phyloP scores from a whole-genome alignment of 441 rosid species.

The Manihot esculenta region DNA sequence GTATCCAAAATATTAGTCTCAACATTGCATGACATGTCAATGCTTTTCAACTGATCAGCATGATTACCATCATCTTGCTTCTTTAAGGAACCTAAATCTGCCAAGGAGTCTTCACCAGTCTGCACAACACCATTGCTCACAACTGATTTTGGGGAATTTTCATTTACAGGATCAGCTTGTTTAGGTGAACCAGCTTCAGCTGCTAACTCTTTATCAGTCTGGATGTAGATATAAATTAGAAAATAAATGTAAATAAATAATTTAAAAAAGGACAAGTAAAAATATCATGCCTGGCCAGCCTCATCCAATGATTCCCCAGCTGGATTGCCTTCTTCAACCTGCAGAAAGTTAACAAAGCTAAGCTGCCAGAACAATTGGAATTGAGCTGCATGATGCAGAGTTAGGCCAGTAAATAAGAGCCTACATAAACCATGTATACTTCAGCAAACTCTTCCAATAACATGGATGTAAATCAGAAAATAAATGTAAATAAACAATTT shows the following conservation, averaged over 20 bases:
- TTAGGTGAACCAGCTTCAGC: slow-evolving; percentile 42
- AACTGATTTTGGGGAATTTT: slow-evolving; percentile 55
- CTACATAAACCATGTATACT: not conserved
- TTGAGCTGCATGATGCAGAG: not conserved
- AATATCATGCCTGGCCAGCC: slow-evolving; percentile 39
- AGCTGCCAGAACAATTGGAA: slow-evolving; percentile 21
- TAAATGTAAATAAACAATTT: slow-evolving; percentile 11
- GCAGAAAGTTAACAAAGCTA: slow-evolving; percentile 19
- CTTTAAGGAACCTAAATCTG: slow-evolving; percentile 46
- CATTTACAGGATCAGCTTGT: slow-evolving; percentile 47
- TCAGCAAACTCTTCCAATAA: too few relatives aligned
- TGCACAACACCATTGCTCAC: slow-evolving; percentile 63
- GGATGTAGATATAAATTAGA: slow-evolving; percentile 15
- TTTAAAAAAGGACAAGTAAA: not conserved
- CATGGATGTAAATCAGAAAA: slow-evolving; percentile 7
- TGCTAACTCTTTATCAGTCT: slow-evolving; percentile 45
- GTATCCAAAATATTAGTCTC: slow-evolving; percentile 30
- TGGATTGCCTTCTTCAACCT: slow-evolving; percentile 43
- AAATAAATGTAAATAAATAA: slow-evolving; percentile 12
- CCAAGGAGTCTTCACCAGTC: slow-evolving; percentile 44
- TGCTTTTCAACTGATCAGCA: slow-evolving; percentile 36
- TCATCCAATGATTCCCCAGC: slow-evolving; percentile 26
- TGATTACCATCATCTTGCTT: slow-evolving; percentile 41
- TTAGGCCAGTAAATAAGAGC: not conserved
- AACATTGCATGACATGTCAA: slow-evolving; percentile 33